Evolutionary conservation across 345 rosid species (phyloP), one percentile per base, ranked within the genome.

Genomic region (Dipteronia sinensis): DNA sequence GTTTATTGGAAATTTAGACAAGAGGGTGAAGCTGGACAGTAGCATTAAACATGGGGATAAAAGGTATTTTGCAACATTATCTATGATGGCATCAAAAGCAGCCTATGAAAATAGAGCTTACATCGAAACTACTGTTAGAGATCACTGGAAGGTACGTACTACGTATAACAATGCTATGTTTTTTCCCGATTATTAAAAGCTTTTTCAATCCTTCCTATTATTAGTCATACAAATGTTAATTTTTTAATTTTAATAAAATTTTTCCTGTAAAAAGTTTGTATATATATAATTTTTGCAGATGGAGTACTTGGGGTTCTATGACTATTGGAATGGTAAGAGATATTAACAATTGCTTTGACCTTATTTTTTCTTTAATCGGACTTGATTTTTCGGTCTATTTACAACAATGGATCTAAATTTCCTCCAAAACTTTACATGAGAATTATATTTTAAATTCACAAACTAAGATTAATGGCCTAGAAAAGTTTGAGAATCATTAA

Each of bases 271-370:
- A 12, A 12, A 11, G 17, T 64, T 69, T 63, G 8, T 65, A 10
- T 1, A 34, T 31, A 31, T 34, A 34, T 34, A 34, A 34, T 11
- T 46, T 34, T 10, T 70, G 79, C 87, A 88, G 91, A 92, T 91
- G 93, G 88, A 90, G 72, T 84, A 71, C 73, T 64, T 94, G 85
- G 95, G 92, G 27, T 77, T 74, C 44, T 49, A 67, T 65, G 85
- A 90, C 83, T 92, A 74, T 49, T 91, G 95, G 94, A 90, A 94
- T 40, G 97, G 97, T 94, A 86, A 51, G 34, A 56, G 34, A 56
- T n/a, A 7, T 42, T 7, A 42, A 42, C 46, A 42, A 42, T 9
- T 42, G 46, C 46, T 42, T 42, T 42, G 10, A 42, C 4, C 46
- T 34, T 34, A 34, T 34, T 34, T 34, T 34, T 34, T 34, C 38